Conservation (phyloP, 352 stramenopile genomes). For the Phytophthora cryptogea region DNA sequence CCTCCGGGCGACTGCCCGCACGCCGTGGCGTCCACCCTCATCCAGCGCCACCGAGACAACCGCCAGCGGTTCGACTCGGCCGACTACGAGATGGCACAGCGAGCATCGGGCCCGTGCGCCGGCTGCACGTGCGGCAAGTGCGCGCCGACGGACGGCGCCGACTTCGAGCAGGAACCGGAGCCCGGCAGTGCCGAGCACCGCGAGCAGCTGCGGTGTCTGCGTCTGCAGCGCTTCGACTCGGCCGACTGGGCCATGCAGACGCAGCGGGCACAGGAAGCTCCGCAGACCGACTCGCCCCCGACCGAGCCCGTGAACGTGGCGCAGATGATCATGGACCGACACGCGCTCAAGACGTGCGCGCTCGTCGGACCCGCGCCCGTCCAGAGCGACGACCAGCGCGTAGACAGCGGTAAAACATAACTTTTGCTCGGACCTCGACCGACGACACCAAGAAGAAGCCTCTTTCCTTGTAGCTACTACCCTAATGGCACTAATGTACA, state of each 20-base stretch:
- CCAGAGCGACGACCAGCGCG: slow-evolving; percentile 21
- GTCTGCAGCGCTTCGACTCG: slow-evolving; percentile 76
- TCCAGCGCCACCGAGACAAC: slow-evolving; percentile 54
- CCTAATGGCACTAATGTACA: slow-evolving; percentile 20
- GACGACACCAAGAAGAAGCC: neutral
- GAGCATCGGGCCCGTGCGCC: slow-evolving; percentile 24
- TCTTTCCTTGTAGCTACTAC: slow-evolving; percentile 25
- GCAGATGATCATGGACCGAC: slow-evolving; percentile 63
- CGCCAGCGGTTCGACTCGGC: slow-evolving; percentile 81
- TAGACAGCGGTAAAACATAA: slow-evolving; percentile 24
- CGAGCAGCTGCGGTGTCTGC: slow-evolving; percentile 56
- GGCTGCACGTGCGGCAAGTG: slow-evolving; percentile 33
- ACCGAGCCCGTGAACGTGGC: slow-evolving; percentile 36
- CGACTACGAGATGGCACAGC: slow-evolving; percentile 59
- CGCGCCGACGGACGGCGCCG: slow-evolving; percentile 26
- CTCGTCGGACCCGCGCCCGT: slow-evolving; percentile 37
- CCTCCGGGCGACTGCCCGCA: slow-evolving; percentile 18
- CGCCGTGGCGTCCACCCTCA: slow-evolving; percentile 46
- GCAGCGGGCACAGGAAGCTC: slow-evolving; percentile 21
- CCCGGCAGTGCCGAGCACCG: slow-evolving; percentile 25
- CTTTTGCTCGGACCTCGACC: too few species aligned
- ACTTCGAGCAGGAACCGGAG: slow-evolving; percentile 49
- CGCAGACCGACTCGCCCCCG: slow-evolving; percentile 7
- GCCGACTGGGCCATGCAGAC: slow-evolving; percentile 66
- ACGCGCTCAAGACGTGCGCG: slow-evolving; percentile 55